phyloP scores from a whole-genome alignment of 192 early-diverging fungal genomes.

The Coemansia sp. region DNA sequence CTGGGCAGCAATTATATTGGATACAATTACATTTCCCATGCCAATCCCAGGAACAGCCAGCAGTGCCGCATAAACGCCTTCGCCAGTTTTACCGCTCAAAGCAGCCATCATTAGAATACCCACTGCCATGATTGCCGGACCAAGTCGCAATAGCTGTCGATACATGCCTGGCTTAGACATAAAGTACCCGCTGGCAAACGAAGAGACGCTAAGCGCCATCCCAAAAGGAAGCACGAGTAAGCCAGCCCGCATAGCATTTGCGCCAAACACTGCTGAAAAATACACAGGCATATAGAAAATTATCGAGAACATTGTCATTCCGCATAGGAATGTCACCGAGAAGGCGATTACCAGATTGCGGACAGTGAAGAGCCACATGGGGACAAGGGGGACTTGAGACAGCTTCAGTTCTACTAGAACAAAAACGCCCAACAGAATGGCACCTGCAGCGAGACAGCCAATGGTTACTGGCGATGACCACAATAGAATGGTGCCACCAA shows the following conservation, averaged over 20 bases:
- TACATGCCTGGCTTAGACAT: conserved; percentile 61
- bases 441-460: conserved; percentile 40
- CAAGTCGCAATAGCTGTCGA: conserved; percentile 64
- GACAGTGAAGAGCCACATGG: conserved; percentile 61
- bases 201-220: conserved; percentile 63
- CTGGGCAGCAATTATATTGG: conserved; percentile 70
- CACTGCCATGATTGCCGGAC: conserved; percentile 59
- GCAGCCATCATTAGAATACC: conserved; percentile 63
- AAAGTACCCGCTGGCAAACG: conserved; percentile 66
- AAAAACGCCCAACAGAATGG: conserved; percentile 52
- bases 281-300: conserved; percentile 67
- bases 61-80: conserved; percentile 56
- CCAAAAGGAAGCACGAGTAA: conserved; percentile 77
- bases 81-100: conserved; percentile 49
- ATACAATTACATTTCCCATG: conserved; percentile 72
- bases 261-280: conserved; percentile 71
- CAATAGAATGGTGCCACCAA: conserved; percentile 65
- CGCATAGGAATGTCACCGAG: conserved; percentile 40
- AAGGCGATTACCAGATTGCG: conserved; percentile 44
- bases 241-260: conserved; percentile 71
- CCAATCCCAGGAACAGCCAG: conserved; percentile 73
- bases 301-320: conserved; percentile 50
- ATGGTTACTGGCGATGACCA: conserved; percentile 59
- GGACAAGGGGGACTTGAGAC: conserved; percentile 59
- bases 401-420: conserved; percentile 61